Percentiles rank a stretch among this genome's conserved stretches.
phyloP scores from a whole-genome alignment of 257 asterid species.

The Petunia axillaris region DNA sequence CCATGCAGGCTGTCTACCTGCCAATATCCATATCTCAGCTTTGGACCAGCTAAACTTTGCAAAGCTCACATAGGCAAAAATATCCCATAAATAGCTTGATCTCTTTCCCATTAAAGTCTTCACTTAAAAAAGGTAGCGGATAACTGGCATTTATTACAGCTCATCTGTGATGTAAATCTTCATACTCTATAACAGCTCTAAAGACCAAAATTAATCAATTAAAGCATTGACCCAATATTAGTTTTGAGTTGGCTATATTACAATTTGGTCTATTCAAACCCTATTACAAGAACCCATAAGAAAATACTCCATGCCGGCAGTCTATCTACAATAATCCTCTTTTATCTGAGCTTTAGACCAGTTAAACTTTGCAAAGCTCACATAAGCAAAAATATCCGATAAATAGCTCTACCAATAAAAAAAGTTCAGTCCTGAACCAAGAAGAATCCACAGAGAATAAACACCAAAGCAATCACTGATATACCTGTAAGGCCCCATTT shows the following conservation, averaged over 20 bases:
- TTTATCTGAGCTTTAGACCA: not conserved
- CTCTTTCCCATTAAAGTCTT: not conserved
- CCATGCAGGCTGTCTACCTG: not conserved
- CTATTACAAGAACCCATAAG: not conserved
- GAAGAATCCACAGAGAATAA: not conserved
- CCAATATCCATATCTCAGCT: too few relatives aligned
- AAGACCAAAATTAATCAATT: not conserved
- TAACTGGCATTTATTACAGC: not conserved
- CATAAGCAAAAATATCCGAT: not conserved
- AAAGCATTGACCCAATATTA: not conserved
- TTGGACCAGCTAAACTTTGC: too few relatives aligned
- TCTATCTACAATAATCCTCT: not conserved
- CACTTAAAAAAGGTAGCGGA: not conserved
- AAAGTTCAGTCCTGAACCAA: not conserved
- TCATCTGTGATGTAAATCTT: not conserved
- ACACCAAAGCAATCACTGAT: not conserved
- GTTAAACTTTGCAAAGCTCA: conserved; percentile 9
- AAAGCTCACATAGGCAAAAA: too few relatives aligned
- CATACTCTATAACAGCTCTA: not conserved
- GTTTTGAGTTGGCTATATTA: not conserved
- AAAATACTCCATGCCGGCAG: not conserved
- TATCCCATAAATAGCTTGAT: not conserved
- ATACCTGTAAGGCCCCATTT: not conserved
- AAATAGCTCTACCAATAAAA: too few relatives aligned
- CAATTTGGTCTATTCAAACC: not conserved